Percentiles rank a stretch among this genome's conserved stretches.
phyloP scores from a whole-genome alignment of 768 basidiomycete genomes.

The Suillus weaverae region DNA sequence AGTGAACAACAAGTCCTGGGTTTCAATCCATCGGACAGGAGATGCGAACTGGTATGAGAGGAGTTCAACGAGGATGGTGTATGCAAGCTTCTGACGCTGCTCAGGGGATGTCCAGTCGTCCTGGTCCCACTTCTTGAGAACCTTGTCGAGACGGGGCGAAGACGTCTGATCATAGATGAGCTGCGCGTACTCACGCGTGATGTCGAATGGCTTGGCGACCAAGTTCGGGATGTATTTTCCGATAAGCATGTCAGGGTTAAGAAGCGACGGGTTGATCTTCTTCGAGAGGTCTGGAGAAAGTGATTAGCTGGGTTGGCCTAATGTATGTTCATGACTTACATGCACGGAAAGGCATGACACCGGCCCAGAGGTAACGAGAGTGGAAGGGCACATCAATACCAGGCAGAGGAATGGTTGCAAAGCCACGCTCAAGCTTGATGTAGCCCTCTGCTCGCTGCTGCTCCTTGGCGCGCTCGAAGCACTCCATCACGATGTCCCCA shows the following conservation, averaged over 20 bases:
- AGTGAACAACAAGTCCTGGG: conserved; percentile 91
- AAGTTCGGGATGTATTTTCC: conserved; percentile 98
- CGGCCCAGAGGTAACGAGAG: conserved; percentile 98
- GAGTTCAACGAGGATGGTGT: conserved; percentile 94
- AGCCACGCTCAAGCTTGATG: conserved; percentile 94
- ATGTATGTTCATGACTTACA: conserved; percentile 52
- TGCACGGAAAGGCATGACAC: conserved; percentile 95
- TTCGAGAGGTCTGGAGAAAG: conserved; percentile 78
- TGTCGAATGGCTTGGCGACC: conserved; percentile 83
- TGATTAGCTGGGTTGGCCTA: conserved; percentile 1
- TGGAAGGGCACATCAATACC: conserved; percentile 99
- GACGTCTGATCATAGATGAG: conserved; percentile 96
- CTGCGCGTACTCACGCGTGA: conserved; percentile 86
- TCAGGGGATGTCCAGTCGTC: conserved; percentile 81
- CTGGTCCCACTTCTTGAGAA: conserved; percentile 92
- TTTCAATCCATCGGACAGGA: conserved; percentile 99
- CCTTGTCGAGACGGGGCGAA: conserved; percentile 92
- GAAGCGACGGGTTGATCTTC: conserved; percentile 89
- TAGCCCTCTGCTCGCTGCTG: conserved; percentile 82
- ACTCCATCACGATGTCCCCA: conserved; percentile 84
- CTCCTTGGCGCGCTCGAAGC: conserved; percentile 71
- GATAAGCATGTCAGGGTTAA: conserved; percentile 93
- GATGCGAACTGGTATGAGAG: conserved; percentile 98
- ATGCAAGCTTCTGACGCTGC: conserved; percentile 91
- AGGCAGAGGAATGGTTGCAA: conserved; percentile 91